Percentiles rank a stretch among this genome's conserved stretches.
phyloP scores from a whole-genome alignment of 768 basidiomycete genomes.

The Termitomyces sp. region DNA sequence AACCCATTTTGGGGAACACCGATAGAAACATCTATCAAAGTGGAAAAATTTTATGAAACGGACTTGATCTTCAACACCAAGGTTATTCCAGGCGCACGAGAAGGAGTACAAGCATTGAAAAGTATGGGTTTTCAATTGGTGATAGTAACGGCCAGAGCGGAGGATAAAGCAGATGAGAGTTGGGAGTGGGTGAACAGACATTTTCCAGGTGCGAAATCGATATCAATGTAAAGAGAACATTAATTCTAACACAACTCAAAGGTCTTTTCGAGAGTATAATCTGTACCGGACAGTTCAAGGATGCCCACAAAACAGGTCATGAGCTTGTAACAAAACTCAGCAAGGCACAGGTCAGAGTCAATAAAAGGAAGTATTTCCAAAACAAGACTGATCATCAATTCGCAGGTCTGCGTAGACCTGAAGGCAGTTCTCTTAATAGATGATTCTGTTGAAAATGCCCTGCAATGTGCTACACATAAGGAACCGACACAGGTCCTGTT shows the following conservation, averaged over 20 bases:
- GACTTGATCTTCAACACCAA: slow-evolving; percentile 38
- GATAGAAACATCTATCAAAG: slow-evolving; percentile 51
- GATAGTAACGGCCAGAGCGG: slow-evolving; percentile 70
- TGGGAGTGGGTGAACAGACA: slow-evolving; percentile 63
- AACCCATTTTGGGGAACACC: slow-evolving; percentile 61
- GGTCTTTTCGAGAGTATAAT: slow-evolving; percentile 54
- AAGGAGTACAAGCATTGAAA: slow-evolving; percentile 49
- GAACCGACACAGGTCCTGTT: slow-evolving; percentile 58
- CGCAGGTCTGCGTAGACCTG: slow-evolving; percentile 60
- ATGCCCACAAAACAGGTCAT: slow-evolving; percentile 36
- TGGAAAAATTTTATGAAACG: slow-evolving; percentile 51
- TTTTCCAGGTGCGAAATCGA: slow-evolving; percentile 43
- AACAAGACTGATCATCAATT: not conserved
- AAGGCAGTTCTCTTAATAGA: slow-evolving; percentile 67
- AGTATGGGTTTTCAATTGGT: slow-evolving; percentile 63
- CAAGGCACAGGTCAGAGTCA: slow-evolving; percentile 56
- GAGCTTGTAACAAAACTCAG: slow-evolving; percentile 51
- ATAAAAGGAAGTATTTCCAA: not conserved
- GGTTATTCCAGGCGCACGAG: slow-evolving; percentile 57
- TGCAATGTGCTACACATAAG: slow-evolving; percentile 44
- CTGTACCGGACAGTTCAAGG: slow-evolving; percentile 71
- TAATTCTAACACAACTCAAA: slow-evolving; percentile 10
- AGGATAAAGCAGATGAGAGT: slow-evolving; percentile 48
- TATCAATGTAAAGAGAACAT: not conserved
- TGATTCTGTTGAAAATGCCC: slow-evolving; percentile 75